Evolutionary conservation across 192 early-diverging fungal genomes (phyloP), one percentile per base, ranked within the genome.

Genomic region (Coemansia sp.): DNA sequence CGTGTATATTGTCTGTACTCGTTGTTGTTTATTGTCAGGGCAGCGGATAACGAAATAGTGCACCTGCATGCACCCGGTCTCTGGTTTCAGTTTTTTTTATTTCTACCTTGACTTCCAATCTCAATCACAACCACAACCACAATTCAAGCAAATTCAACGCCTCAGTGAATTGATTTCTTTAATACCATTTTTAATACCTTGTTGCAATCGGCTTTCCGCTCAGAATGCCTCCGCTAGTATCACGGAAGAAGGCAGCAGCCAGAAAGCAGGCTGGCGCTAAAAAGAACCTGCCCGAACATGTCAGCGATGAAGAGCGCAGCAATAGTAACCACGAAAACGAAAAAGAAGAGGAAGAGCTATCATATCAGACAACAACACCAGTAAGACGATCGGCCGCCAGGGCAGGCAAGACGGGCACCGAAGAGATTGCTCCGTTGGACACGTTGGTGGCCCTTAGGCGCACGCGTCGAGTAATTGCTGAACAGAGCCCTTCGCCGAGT

Each of bases 291-390:
- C 42, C 11, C 12, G 42, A 45, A 14, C 42, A 45, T 45, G 42
- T 14, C 5, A 45, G 10, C 42, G 42, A 45, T 2, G 42, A 45
- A 2, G 17, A 58, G 17, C 33, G 17, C 5, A 10, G 56, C 56
- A 20, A 58, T n/a, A 58, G 17, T 34, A 33, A 48, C 59, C n/a
- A 42, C 8, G 38, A 60, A 42, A 48, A 60, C 32, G 52, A 55
- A 29, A 12, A 54, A 22, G 49, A 17, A 17, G 49, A 51, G n/a
- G 16, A 14, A 3, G 56, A 38, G 5, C 10, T 58, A 8, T 29
- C 52, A 55, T 30, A 55, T 12, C 56, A 58, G 6, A 20, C 34
- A 17, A 38, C 1, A 58, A 58, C 56, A 3, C 56, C 56, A 17
- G 6, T 58, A 8, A 58, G 38, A 18, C 32, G 22, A 34, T 11